Conservation (phyloP, 306 rosid species). For the Glycine tomentella region DNA sequence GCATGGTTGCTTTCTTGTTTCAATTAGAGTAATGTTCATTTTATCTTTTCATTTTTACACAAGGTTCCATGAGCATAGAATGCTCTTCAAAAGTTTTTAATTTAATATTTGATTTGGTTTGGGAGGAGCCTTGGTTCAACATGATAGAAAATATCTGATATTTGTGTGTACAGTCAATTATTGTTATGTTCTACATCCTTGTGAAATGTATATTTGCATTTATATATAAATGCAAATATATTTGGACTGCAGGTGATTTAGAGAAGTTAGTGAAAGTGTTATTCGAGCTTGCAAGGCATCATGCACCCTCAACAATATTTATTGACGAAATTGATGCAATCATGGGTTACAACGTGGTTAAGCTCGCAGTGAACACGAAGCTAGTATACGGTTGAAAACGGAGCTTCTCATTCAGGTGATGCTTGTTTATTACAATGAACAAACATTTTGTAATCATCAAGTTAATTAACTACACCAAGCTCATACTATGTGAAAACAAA, state of each 20-base stretch:
- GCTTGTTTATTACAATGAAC: slow-evolving; percentile 50
- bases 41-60: slow-evolving; percentile 24
- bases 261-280: slow-evolving; percentile 88
- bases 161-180: neutral
- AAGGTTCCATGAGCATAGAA: slow-evolving; percentile 1
- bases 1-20: slow-evolving; percentile 42
- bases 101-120: slow-evolving; percentile 24
- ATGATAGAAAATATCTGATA: slow-evolving; percentile 14
- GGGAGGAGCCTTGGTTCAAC: slow-evolving; percentile 13
- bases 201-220: too few relatives aligned
- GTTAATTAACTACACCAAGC: too few relatives aligned
- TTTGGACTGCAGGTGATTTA: slow-evolving; percentile 79
- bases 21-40: slow-evolving; percentile 14
- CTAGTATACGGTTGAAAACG: slow-evolving; percentile 94
- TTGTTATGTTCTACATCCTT: too few relatives aligned
- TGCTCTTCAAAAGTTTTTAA: slow-evolving; percentile 5
- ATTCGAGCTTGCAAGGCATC: slow-evolving; percentile 97
- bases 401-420: slow-evolving; percentile 96
- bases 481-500: too few relatives aligned
- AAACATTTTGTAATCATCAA: slow-evolving; percentile 20
- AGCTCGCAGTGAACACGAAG: slow-evolving; percentile 97
- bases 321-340: slow-evolving; percentile 98
- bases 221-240: too few relatives aligned
- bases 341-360: slow-evolving; percentile 97
- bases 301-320: slow-evolving; percentile 98